Conservation (phyloP, 1,284 basidiomycete genomes). For the Phylloporus sp. region DNA sequence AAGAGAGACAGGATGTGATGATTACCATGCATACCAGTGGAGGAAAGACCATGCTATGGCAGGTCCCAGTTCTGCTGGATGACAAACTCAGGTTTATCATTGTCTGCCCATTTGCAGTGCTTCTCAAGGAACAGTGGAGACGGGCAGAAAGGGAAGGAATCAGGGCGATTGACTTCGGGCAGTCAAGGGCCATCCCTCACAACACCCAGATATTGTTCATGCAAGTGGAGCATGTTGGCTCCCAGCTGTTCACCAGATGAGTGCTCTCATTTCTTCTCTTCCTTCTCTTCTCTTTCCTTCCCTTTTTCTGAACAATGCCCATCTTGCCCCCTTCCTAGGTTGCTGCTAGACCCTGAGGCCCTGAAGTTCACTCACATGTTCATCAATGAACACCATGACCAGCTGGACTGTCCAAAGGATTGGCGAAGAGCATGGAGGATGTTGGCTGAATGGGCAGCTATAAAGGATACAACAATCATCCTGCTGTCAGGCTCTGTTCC, state of each 20-base stretch:
- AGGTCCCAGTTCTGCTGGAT: no score
- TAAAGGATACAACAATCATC: neutral
- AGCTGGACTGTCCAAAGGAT: neutral
- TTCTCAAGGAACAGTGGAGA: neutral
- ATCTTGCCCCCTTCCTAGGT: neutral
- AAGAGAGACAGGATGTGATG: no score
- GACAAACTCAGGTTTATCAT: no score
- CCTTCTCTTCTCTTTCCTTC: no score
- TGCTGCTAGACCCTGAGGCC: neutral
- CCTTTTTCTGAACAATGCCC: no score
- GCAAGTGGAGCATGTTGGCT: neutral
- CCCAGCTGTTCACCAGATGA: no score
- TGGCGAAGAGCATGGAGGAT: neutral
- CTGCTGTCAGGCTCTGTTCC: slow-evolving; percentile 1
- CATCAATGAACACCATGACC: slow-evolving; percentile 7
- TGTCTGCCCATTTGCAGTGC: no score
- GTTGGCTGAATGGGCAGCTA: neutral
- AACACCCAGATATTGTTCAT: neutral
- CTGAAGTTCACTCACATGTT: neutral
- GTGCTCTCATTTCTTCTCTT: neutral
- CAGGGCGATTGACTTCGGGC: neutral
- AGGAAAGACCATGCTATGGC: no score
- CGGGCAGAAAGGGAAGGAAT: neutral
- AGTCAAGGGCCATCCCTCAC: neutral
- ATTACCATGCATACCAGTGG: no score